Base-by-base conservation (phyloP, 78 protist genomes). In the Dictyostelium capitatum region DNA sequence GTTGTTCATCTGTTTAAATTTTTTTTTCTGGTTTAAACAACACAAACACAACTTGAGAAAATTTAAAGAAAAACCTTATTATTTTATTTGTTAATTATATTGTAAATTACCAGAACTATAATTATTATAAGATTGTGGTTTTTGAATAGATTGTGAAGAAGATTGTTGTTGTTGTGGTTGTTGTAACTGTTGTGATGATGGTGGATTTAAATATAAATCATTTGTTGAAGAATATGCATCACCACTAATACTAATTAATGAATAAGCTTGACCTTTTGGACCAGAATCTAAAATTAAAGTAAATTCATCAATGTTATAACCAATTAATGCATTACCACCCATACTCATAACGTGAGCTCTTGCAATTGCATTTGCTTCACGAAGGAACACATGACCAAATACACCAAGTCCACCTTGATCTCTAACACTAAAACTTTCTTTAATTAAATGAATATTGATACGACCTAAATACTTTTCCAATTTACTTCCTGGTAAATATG, bases 381-480 rank as follows among this genome's bases (percentile, higher is more conserved):
- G 79, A 15, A 95, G 48, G 69, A 95, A 95, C 6, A 79, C 85
- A 79, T 95, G 95, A 41, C 95, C 62, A 50, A 95, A 90, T 59
- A 65, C 82, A 80, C 89, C 96, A 15, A 83, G 51, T n/a, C 97
- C 97, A 57, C 97, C 97, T 37, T 82, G 81, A n/a, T 91, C 95
- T 37, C 89, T 64, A 41, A 95, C 79, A 4, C 90, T 46, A 85
- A 81, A 83, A 17, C 83, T 79, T 59, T 95, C 97, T 64, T 84
- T 82, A 79, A 96, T 94, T 43, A 96, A 57, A 81, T 83, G 94
- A 28, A 96, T 77, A 32, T 37, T 70, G 54, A 96, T 62, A 59
- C 89, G 89, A 37, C 97, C 97, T 0, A 96, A 79, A 82, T 84
- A 81, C 70, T 41, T 51, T 23, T 47, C 69, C 51, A 74, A n/a